Percentiles rank a stretch among this genome's conserved stretches.
Conservation (phyloP, 345 rosid genomes). For the Jatropha curcas region DNA sequence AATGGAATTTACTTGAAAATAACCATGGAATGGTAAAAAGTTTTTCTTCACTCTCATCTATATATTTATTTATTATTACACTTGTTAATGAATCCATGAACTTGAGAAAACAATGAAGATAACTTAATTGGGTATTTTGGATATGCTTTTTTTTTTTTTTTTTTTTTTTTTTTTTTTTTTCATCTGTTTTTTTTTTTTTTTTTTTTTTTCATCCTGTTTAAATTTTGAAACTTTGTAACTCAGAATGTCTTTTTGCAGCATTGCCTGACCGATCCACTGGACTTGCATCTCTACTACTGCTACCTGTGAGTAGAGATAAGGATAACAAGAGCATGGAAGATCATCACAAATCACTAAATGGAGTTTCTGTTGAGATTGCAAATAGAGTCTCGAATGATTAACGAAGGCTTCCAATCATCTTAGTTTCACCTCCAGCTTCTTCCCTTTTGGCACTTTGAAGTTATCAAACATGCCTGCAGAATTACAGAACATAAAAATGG, state of each 20-base stretch:
- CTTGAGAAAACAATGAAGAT: neutral
- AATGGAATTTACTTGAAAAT: neutral
- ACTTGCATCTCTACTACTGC: slow-evolving; percentile 41
- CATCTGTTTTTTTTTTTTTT: too few species aligned
- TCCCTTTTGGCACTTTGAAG: slow-evolving; percentile 10
- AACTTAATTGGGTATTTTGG: neutral
- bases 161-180: too few species aligned
- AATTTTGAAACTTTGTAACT: neutral
- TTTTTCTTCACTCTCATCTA: neutral
- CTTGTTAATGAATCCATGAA: neutral
- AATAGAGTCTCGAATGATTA: slow-evolving; percentile 39
- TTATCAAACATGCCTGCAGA: slow-evolving; percentile 16
- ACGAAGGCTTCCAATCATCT: neutral
- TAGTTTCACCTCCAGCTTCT: neutral
- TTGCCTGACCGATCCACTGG: slow-evolving; percentile 64
- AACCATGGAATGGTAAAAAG: neutral
- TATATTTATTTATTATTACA: neutral
- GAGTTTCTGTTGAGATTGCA: slow-evolving; percentile 63
- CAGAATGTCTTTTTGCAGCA: slow-evolving; percentile 44
- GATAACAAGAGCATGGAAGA: slow-evolving; percentile 76
- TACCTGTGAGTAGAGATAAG: slow-evolving; percentile 61
- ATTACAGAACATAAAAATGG: slow-evolving; percentile 13
- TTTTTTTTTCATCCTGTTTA: neutral
- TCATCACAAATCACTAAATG: slow-evolving; percentile 72
- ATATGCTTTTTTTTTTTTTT: too few species aligned